phyloP scores from a whole-genome alignment of 176 grass and related monocot species.

The Raddia guianensis region DNA sequence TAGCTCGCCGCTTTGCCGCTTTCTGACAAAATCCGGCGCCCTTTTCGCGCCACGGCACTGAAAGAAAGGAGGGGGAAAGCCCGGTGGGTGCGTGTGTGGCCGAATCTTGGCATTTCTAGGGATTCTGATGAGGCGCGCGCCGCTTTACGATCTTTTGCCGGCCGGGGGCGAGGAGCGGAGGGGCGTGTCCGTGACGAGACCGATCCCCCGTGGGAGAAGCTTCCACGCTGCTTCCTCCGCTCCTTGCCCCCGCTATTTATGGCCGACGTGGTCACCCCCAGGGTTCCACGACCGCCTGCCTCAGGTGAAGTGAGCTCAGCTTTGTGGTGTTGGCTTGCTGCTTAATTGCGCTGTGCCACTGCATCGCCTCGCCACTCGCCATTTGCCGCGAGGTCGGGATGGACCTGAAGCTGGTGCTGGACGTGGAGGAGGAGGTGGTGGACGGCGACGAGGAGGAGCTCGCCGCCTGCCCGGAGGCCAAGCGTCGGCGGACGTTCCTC shows the following conservation, averaged over 20 bases:
- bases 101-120: constrained; percentile 87
- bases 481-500: constrained; percentile 60
- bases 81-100: constrained; percentile 29
- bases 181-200: constrained; percentile 70
- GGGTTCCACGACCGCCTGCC: constrained; percentile 22
- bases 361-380: neutral
- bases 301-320: constrained; percentile 30
- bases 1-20: constrained; percentile 47
- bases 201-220: constrained; percentile 46
- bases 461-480: constrained; percentile 52
- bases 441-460: constrained; percentile 63
- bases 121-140: constrained; percentile 40
- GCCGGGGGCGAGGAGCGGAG: constrained; percentile 16
- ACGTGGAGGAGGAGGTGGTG: constrained; percentile 65
- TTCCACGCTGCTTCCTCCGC: constrained; percentile 74
- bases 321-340: neutral
- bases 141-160: constrained; percentile 51
- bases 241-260: constrained; percentile 57
- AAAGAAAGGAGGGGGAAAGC: constrained; percentile 50
- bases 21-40: constrained; percentile 67
- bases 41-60: constrained; percentile 56
- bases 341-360: neutral
- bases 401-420: constrained; percentile 56
- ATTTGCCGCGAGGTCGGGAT: constrained; percentile 17
- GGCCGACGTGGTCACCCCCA: constrained; percentile 25